A percentile compares a stretch with the other conserved stretches of the same genome.
These are phyloP conservation scores for Chrysanthemum seticuspe DNA, from an alignment of 129 eudicot species.

Conservation along the genomic window DNA sequence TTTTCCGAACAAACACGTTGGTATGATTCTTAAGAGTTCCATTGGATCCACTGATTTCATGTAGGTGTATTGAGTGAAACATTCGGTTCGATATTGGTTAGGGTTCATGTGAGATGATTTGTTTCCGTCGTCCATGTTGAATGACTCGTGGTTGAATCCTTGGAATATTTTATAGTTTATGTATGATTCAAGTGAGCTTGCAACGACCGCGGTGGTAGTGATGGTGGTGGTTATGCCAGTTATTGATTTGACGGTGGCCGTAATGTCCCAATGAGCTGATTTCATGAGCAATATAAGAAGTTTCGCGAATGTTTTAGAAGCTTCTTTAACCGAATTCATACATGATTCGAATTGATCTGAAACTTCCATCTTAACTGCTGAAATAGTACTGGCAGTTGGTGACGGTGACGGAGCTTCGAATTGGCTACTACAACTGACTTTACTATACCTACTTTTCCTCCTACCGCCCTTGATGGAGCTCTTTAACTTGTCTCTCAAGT, in stretches of 20 bases:
- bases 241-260: conserved; percentile 85
- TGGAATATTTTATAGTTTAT: conserved; percentile 73
- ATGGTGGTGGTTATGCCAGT: conserved; percentile 39
- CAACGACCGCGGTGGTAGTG: conserved; percentile 33
- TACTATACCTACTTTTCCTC: conserved; percentile 47
- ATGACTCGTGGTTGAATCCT: conserved; percentile 94
- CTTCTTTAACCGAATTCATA: conserved; percentile 66
- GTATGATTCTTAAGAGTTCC: conserved; percentile 74
- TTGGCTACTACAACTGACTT: conserved; percentile 65
- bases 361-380: conserved; percentile 26
- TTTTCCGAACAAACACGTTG: conserved; percentile 75
- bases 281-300: conserved; percentile 86
- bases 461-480: conserved; percentile 28
- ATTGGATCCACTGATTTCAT: conserved; percentile 93
- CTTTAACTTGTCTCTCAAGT: conserved; percentile 49
- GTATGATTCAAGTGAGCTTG: conserved; percentile 80
- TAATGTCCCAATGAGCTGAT: conserved; percentile 91
- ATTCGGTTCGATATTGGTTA: conserved; percentile 71
- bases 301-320: conserved; percentile 70
- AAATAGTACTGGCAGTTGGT: too few species aligned
- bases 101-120: conserved; percentile 63
- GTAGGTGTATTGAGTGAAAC: conserved; percentile 77
- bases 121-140: conserved; percentile 90
- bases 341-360: conserved; percentile 71
- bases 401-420: conserved; percentile 27